Conservation (phyloP, 176 grass and related monocot species). For the Microstegium vimineum region DNA sequence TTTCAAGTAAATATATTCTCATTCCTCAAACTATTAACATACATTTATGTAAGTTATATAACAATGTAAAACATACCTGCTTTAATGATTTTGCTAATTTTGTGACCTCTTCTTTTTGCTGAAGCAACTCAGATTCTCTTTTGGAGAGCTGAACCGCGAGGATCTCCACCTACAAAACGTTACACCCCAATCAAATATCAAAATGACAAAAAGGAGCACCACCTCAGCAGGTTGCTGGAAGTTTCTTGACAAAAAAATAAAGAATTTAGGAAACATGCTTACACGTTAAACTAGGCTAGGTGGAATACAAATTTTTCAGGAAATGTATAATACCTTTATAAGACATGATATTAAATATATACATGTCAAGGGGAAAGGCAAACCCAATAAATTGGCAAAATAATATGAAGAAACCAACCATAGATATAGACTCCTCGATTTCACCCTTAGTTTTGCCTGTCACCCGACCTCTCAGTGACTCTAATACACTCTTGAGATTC, state of each 20-base stretch:
- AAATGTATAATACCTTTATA: no score
- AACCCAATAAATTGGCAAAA: neutral
- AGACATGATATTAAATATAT: neutral
- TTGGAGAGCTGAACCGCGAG: slow-evolving; percentile 75
- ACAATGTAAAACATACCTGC: slow-evolving; percentile 32
- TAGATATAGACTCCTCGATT: slow-evolving; percentile 69
- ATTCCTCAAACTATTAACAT: neutral
- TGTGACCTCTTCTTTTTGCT: no score
- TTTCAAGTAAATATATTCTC: neutral
- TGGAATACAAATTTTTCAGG: no score
- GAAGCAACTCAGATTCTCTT: slow-evolving; percentile 81
- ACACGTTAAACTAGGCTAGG: no score
- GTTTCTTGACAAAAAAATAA: neutral
- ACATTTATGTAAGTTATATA: neutral
- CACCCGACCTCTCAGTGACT: no score
- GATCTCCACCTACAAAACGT: slow-evolving; percentile 62
- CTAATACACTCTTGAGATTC: no score
- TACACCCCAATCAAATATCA: slow-evolving; percentile 24
- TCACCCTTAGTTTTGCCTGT: slow-evolving; percentile 79
- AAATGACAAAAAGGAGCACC: neutral
- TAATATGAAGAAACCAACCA: slow-evolving; percentile 54
- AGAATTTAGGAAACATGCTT: neutral
- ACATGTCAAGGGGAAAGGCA: neutral
- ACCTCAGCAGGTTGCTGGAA: neutral
- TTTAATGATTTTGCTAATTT: slow-evolving; percentile 80